Evolutionary conservation across 2,329 filamentous ascomycete genomes (phyloP).

Genomic region (Orbilia javanica): DNA sequence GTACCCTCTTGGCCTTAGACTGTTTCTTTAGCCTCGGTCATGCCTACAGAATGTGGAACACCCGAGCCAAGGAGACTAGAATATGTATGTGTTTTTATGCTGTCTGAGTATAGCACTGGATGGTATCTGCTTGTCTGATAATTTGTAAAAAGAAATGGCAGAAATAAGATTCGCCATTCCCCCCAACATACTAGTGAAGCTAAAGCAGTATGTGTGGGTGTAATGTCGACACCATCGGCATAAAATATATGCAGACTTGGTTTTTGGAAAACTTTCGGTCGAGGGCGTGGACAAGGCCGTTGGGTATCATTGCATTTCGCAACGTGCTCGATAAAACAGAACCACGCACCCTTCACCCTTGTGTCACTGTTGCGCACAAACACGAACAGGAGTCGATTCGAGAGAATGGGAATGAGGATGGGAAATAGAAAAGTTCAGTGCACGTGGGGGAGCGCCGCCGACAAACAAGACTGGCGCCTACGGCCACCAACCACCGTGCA

Average conservation of each 20-base stretch:
- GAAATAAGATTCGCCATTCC: slow-evolving; percentile 9
- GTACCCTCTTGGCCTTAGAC: slow-evolving; percentile 2
- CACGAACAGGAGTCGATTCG: neutral
- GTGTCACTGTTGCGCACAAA: neutral
- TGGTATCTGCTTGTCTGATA: neutral
- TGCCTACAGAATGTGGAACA: slow-evolving; percentile 45
- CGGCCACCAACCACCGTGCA: slow-evolving; percentile 19
- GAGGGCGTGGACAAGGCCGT: neutral
- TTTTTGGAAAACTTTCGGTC: neutral
- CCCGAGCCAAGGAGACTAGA: slow-evolving; percentile 11
- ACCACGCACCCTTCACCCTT: neutral
- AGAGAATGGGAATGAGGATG: neutral
- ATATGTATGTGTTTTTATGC: neutral
- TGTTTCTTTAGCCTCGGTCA: slow-evolving; percentile 38
- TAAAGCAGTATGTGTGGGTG: neutral
- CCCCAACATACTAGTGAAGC: slow-evolving; percentile 11
- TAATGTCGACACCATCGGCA: slow-evolving; percentile 15
- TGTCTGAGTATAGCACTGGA: neutral
- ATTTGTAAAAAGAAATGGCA: neutral
- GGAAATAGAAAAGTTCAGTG: neutral
- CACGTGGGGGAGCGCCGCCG: slow-evolving; percentile 42
- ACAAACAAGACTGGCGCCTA: slow-evolving; percentile 39
- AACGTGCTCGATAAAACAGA: neutral
- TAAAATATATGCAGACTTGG: neutral
- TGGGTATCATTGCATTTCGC: neutral